These are phyloP conservation scores for Fomitopsis pulvina DNA, from an alignment of 768 basidiomycete genomes.

Conservation along the genomic window DNA sequence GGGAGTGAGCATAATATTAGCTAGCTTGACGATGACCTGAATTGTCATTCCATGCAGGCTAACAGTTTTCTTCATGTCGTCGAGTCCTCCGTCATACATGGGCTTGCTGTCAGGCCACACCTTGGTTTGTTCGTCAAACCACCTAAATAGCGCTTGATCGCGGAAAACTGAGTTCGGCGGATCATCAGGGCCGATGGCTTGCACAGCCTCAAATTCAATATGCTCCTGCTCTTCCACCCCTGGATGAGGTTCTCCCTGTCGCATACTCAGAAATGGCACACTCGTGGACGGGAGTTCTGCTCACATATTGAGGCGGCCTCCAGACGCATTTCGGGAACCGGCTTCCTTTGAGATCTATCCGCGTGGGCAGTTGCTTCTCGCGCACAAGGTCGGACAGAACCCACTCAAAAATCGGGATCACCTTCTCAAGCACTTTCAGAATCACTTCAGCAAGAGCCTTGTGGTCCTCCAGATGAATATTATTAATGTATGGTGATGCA, in stretches of 20 bases:
- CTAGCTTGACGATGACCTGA: constrained; percentile 36
- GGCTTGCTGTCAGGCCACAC: neutral
- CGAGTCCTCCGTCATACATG: neutral
- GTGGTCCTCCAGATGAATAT: constrained; percentile 18
- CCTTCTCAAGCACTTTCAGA: constrained; percentile 8
- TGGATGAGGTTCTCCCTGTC: too few species aligned
- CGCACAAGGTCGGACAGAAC: constrained; percentile 13
- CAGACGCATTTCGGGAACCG: neutral
- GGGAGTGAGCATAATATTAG: constrained; percentile 27
- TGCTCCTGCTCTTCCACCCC: too few species aligned
- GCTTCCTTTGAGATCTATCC: neutral
- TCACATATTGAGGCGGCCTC: too few species aligned
- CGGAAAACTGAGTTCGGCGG: neutral
- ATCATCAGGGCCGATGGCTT: neutral
- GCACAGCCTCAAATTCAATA: too few species aligned
- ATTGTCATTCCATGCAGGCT: constrained; percentile 15
- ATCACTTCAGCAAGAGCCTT: constrained; percentile 13
- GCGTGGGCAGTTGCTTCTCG: neutral
- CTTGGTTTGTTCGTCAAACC: neutral
- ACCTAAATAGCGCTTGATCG: too few species aligned
- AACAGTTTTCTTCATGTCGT: constrained; percentile 1
- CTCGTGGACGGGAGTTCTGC: too few species aligned
- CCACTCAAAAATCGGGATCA: constrained; percentile 21
- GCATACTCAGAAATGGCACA: too few species aligned
- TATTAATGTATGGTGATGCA: constrained; percentile 21